A percentile compares a stretch with the other conserved stretches of the same genome.
These are phyloP conservation scores for Musa beccarii DNA, from an alignment of 176 grass and related monocot species.

Conservation along the genomic window DNA sequence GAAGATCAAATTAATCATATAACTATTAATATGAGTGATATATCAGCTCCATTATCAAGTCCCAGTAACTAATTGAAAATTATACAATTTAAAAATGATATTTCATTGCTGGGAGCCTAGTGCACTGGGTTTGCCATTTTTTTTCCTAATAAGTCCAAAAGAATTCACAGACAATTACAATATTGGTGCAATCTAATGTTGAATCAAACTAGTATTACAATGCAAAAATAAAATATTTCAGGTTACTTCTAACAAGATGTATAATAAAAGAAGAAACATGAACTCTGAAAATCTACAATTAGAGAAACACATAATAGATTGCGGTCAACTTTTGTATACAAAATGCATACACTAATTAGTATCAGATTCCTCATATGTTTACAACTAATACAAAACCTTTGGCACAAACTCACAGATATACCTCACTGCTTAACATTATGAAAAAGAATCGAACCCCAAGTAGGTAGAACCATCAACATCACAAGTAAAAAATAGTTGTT, in stretches of 20 bases:
- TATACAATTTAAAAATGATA: background rate
- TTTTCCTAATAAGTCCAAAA: background rate
- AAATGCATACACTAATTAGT: background rate
- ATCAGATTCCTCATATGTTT: background rate
- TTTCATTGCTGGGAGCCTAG: background rate
- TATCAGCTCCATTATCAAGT: background rate
- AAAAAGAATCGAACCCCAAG: no score
- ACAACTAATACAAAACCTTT: no score
- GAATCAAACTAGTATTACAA: background rate
- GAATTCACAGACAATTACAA: background rate
- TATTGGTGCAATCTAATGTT: background rate
- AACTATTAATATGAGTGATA: background rate
- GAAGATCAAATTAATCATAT: background rate
- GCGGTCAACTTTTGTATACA: background rate
- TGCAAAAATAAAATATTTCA: background rate
- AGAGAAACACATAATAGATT: background rate
- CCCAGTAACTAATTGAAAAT: background rate
- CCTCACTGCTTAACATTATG: no score
- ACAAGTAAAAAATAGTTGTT: no score
- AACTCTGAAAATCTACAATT: background rate
- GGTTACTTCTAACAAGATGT: background rate
- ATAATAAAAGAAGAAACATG: background rate
- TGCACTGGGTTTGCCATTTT: no score
- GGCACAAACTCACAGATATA: no score
- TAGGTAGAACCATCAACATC: no score